Evolutionary conservation across 2,329 filamentous ascomycete species (phyloP).

Genomic region (Decorospora gaudefroyi): DNA sequence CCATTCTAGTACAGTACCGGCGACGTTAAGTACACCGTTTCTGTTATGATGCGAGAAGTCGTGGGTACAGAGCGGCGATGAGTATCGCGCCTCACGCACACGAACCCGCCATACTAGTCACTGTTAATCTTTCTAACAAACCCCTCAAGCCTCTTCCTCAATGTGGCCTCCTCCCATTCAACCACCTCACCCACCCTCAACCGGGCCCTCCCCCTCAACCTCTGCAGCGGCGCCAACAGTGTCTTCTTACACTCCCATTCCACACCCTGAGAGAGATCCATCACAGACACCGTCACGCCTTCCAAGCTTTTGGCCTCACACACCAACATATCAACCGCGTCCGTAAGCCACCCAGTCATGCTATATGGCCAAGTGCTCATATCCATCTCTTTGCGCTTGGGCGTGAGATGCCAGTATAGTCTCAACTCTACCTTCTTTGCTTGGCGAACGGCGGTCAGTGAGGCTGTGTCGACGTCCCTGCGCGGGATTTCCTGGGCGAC

Average conservation of each 20-base stretch:
- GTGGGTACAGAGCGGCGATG: no score
- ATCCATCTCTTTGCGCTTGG: no score
- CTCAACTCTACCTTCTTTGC: slow-evolving; percentile 12
- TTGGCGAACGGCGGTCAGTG: not conserved
- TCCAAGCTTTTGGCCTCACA: slow-evolving; percentile 11
- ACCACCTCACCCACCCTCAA: slow-evolving; percentile 18
- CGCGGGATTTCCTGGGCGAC: slow-evolving; percentile 5
- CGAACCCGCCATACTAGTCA: not conserved
- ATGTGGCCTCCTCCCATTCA: slow-evolving; percentile 1
- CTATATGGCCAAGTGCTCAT: not conserved
- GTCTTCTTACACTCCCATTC: slow-evolving; percentile 12
- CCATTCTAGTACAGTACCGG: no score
- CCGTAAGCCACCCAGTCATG: slow-evolving; percentile 15
- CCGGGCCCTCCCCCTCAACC: slow-evolving; percentile 7
- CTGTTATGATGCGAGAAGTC: no score
- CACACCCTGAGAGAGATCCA: not conserved
- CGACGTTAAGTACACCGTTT: no score
- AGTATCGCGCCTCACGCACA: not conserved
- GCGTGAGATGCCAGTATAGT: slow-evolving; percentile 4
- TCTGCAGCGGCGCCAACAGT: slow-evolving; percentile 14
- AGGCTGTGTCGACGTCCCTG: not conserved
- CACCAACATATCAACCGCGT: slow-evolving; percentile 12
- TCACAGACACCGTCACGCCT: not conserved
- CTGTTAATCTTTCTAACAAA: slow-evolving; percentile 2
- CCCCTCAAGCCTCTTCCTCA: slow-evolving; percentile 3